phyloP scores from a whole-genome alignment of 139 green algal species.

The Auxenochlorella protothecoides region DNA sequence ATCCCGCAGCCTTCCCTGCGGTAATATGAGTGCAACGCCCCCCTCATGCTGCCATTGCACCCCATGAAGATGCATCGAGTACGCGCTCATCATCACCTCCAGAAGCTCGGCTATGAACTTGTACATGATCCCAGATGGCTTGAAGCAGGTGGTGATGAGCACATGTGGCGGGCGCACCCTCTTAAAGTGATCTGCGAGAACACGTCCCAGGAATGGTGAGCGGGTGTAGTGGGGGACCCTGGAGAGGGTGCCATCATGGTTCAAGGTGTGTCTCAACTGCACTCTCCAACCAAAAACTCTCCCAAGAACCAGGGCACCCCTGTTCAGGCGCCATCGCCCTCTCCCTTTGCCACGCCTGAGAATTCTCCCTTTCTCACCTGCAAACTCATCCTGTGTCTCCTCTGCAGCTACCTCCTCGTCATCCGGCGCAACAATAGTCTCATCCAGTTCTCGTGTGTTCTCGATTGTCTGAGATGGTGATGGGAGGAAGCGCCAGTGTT shows the following conservation, averaged over 20 bases:
- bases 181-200: constrained; percentile 29
- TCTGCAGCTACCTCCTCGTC: constrained; percentile 76
- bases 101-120: constrained; percentile 76
- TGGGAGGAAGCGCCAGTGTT: neutral
- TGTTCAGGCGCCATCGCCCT: no score
- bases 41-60: neutral
- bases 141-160: constrained; percentile 82
- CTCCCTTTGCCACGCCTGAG: no score
- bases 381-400: constrained; percentile 84
- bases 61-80: neutral
- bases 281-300: no score
- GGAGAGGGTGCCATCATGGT: neutral
- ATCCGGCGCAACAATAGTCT: constrained; percentile 56
- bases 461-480: constrained; percentile 63
- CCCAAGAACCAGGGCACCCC: no score
- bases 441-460: constrained; percentile 76
- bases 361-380: constrained; percentile 20
- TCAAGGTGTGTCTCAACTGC: neutral
- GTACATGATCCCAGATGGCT: constrained; percentile 69
- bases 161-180: constrained; percentile 64
- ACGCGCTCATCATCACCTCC: constrained; percentile 22
- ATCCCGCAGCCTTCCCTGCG: no score
- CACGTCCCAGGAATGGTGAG: neutral
- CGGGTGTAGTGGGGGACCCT: neutral
- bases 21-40: neutral